These are phyloP conservation scores for Stagonosporopsis vannaccii DNA, from an alignment of 2,329 filamentous ascomycete genomes.

Conservation along the genomic window DNA sequence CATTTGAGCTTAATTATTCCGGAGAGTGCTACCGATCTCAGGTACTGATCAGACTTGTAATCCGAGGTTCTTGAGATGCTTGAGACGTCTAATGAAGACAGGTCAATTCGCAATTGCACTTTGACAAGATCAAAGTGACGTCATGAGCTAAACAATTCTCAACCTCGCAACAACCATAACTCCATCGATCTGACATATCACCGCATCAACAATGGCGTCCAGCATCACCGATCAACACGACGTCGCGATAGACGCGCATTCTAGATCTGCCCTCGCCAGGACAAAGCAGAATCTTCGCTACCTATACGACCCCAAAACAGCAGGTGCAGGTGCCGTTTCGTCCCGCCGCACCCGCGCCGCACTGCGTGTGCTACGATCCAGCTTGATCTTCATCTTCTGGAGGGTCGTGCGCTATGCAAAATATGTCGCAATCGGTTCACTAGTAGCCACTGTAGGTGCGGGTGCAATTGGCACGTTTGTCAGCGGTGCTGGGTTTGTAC, in stretches of 20 bases:
- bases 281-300: slow-evolving; percentile 46
- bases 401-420: slow-evolving; percentile 53
- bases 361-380: slow-evolving; percentile 49
- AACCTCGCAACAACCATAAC: not conserved
- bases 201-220: slow-evolving; percentile 1
- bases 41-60: not conserved
- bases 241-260: slow-evolving; percentile 12
- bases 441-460: slow-evolving; percentile 50
- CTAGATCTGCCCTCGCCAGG: slow-evolving; percentile 35
- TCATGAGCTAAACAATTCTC: slow-evolving; percentile 2
- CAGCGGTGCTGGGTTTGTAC: slow-evolving; percentile 51
- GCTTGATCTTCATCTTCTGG: slow-evolving; percentile 54
- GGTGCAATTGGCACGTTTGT: slow-evolving; percentile 48
- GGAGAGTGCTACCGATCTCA: not conserved
- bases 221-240: slow-evolving; percentile 6
- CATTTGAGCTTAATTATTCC: not conserved
- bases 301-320: slow-evolving; percentile 44
- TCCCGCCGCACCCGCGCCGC: slow-evolving; percentile 50
- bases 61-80: not conserved
- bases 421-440: slow-evolving; percentile 52
- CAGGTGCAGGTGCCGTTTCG: slow-evolving; percentile 34
- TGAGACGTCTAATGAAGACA: not conserved
- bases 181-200: not conserved
- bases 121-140: not conserved
- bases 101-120: not conserved